Conservation (phyloP, 2,329 filamentous ascomycete genomes). For the Hypomyces perniciosus region DNA sequence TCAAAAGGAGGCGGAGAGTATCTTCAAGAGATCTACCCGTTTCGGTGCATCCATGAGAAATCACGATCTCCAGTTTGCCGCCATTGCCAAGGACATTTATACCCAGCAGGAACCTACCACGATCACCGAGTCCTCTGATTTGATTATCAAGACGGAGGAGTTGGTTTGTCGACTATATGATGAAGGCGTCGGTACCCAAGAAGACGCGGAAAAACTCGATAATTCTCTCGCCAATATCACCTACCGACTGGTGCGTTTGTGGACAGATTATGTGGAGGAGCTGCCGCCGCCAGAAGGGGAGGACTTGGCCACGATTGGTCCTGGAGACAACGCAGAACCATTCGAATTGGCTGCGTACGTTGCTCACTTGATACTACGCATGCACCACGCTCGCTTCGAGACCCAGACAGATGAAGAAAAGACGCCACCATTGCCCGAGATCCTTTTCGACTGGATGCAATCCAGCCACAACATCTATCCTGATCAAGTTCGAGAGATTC, state of each 20-base stretch:
- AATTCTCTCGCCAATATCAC: conserved; percentile 50
- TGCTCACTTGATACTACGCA: conserved; percentile 68
- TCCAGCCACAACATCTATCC: conserved; percentile 67
- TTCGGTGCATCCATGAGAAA: conserved; percentile 37
- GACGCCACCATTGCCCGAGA: conserved; percentile 60
- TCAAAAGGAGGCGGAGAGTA: conserved; percentile 49
- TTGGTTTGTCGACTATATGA: conserved; percentile 61
- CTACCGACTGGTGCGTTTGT: conserved; percentile 46
- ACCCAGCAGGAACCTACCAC: conserved; percentile 47
- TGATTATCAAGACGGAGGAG: conserved; percentile 72
- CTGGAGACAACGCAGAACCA: conserved; percentile 52
- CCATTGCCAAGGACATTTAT: conserved; percentile 67
- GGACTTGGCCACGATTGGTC: conserved; percentile 58
- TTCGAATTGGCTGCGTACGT: conserved; percentile 74
- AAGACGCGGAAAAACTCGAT: conserved; percentile 52
- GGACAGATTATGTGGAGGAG: conserved; percentile 48
- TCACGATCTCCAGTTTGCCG: conserved; percentile 58
- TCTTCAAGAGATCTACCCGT: conserved; percentile 48
- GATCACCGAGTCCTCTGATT: conserved; percentile 61
- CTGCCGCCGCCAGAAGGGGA: conserved; percentile 46
- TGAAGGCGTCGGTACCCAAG: conserved; percentile 50
- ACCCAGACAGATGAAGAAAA: conserved; percentile 33
- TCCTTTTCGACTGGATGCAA: conserved; percentile 79
- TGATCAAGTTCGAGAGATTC: conserved; percentile 60
- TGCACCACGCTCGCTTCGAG: conserved; percentile 61